These are phyloP conservation scores for Coniochaeta sp. DNA, from an alignment of 2,329 filamentous ascomycete species.

Conservation along the genomic window DNA sequence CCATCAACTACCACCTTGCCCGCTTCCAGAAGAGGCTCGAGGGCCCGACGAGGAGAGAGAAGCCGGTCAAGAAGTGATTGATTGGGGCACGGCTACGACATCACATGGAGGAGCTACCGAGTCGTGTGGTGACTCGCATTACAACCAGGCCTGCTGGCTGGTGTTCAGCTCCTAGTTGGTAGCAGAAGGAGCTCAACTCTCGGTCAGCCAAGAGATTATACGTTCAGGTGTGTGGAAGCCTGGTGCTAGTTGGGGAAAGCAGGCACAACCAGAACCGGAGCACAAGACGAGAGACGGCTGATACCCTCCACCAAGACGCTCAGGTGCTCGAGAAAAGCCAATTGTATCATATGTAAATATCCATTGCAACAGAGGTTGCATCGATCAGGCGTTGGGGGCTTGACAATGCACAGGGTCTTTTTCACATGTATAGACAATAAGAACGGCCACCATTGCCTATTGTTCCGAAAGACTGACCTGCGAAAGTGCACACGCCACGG, in stretches of 20 bases:
- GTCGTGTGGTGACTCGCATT: neutral
- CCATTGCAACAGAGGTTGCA: neutral
- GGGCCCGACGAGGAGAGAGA: constrained; percentile 32
- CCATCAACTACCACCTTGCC: constrained; percentile 87
- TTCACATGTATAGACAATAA: too few species aligned
- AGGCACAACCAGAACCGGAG: too few species aligned
- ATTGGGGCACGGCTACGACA: neutral
- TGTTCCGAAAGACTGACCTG: too few species aligned
- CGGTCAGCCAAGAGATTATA: too few species aligned
- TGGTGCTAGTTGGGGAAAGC: too few species aligned
- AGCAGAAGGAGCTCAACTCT: too few species aligned
- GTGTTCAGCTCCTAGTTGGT: too few species aligned
- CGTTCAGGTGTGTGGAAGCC: too few species aligned
- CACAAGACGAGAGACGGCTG: neutral
- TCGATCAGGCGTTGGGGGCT: neutral
- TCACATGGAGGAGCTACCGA: neutral
- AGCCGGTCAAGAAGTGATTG: constrained; percentile 3
- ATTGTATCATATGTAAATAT: neutral
- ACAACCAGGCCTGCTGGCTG: neutral
- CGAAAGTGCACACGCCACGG: too few species aligned
- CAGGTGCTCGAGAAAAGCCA: neutral
- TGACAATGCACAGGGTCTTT: neutral
- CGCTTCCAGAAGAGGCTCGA: constrained; percentile 69
- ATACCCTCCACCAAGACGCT: constrained; percentile 4
- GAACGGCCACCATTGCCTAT: too few species aligned